phyloP scores from a whole-genome alignment of 306 rosid species.

The Mimosa pudica region DNA sequence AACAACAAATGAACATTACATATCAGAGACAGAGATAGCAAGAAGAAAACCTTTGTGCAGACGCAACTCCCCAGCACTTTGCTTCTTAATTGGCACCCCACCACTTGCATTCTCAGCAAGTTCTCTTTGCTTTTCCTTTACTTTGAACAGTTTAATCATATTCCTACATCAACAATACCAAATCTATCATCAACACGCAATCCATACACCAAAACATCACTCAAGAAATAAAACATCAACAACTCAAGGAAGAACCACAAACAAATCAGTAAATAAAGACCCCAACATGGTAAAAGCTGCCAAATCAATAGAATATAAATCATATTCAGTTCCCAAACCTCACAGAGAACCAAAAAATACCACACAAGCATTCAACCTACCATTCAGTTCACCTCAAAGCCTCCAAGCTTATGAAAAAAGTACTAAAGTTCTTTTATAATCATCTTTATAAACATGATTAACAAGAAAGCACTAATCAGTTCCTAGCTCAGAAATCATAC shows the following conservation, averaged over 20 bases:
- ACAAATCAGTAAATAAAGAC: conserved; percentile 4
- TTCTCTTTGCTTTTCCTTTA: conserved; percentile 79
- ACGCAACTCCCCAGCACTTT: conserved; percentile 78
- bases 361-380: neutral
- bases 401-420: no score
- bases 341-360: neutral
- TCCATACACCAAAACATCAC: neutral
- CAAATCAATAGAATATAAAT: neutral
- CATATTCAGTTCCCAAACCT: neutral
- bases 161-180: conserved; percentile 37
- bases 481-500: neutral
- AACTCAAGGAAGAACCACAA: conserved; percentile 8
- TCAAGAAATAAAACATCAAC: neutral
- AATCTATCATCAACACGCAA: conserved; percentile 9
- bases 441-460: neutral
- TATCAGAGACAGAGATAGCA: conserved; percentile 4
- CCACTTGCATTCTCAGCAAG: conserved; percentile 68
- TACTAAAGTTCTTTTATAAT: no score
- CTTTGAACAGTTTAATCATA: conserved; percentile 76
- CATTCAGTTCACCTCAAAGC: neutral
- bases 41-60: conserved; percentile 64
- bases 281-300: neutral
- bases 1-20: neutral
- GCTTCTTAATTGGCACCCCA: conserved; percentile 66
- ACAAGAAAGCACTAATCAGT: neutral